Evolutionary conservation across 805 yeast species (phyloP), one percentile per base, ranked within the genome.

Genomic region (Zygosaccharomyces kombuchaensis): DNA sequence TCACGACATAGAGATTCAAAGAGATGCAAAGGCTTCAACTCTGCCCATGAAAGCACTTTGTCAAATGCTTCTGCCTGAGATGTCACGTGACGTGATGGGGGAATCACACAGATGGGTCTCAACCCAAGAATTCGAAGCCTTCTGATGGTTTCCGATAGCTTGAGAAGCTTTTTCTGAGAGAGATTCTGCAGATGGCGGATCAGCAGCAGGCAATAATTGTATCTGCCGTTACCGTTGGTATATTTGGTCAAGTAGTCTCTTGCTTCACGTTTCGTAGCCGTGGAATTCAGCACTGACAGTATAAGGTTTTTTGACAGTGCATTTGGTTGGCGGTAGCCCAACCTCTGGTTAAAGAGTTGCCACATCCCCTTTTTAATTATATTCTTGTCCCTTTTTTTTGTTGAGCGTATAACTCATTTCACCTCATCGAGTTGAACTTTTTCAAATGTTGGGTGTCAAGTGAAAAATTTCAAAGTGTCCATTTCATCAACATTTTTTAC

Each of bases 201-300:
- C 25, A 62, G 36, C n/a, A 66, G 38, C 26, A 66, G 23, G 29
- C 67, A 62, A 41, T 58, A 52, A 46, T 63, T 60, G 12, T 38
- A 45, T 29, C 32, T 40, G 2, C 44, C 41, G 2, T 52, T 46
- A 13, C 54, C 59, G 38, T 56, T 43, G 1, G 74, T 66, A 60
- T 90, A 91, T 59, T 83, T 86, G 29, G 78, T 71, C 38, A 91
- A 67, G 60, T 90, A 91, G 52, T 83, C 84, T 51, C 79, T 76
- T 4, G 96, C 96, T 60, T 91, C 98, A 49, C 99, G 73, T 62
- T 88, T 90, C 1, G 98, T 91, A 5, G 97, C 95, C 3, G 97
- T 87, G 1, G 96, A 82, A 57, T 83, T 83, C 47, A 91, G 71
- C 19, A 91, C 89, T 1, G 96, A 82, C 13, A 88, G 69, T n/a